phyloP scores from a whole-genome alignment of 2,329 filamentous ascomycete genomes.

The Pleomassaria siparia region DNA sequence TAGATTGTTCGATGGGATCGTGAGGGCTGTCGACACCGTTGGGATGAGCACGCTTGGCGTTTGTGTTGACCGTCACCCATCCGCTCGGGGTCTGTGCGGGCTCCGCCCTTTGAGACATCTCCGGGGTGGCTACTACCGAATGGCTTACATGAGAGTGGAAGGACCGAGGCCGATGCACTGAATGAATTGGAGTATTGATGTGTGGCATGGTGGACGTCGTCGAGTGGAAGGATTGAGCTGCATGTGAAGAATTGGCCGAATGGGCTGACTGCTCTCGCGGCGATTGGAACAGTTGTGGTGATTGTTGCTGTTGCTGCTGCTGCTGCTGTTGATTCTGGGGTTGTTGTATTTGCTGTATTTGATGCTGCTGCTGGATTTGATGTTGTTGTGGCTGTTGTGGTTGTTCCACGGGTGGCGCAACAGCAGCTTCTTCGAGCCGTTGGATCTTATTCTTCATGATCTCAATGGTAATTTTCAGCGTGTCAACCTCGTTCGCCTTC shows the following conservation, averaged over 20 bases:
- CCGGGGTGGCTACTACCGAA: constrained; percentile 15
- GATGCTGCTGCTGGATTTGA: constrained; percentile 13
- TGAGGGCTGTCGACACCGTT: constrained; percentile 39
- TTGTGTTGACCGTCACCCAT: constrained; percentile 49
- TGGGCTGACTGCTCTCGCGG: constrained; percentile 17
- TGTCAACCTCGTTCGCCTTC: constrained; percentile 51
- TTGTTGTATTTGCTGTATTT: constrained; percentile 15
- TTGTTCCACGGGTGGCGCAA: constrained; percentile 3
- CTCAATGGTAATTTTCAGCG: constrained; percentile 50
- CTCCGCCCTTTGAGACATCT: constrained; percentile 21
- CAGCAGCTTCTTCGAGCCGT: constrained; percentile 37
- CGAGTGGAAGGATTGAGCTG: constrained; percentile 15
- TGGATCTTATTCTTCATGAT: constrained; percentile 51
- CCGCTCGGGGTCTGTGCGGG: constrained; percentile 27
- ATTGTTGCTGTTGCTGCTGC: constrained; percentile 5
- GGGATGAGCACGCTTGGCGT: constrained; percentile 42
- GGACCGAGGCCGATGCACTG: constrained; percentile 15
- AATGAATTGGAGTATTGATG: constrained; percentile 19
- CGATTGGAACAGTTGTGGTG: constrained; percentile 13
- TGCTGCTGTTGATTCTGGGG: neutral
- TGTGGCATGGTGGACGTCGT: constrained; percentile 13
- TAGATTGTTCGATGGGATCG: constrained; percentile 24
- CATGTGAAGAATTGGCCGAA: constrained; percentile 16
- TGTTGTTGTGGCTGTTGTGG: constrained; percentile 6
- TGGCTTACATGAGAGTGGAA: constrained; percentile 19